These are phyloP conservation scores for Ampelomyces quisqualis DNA, from an alignment of 2,329 filamentous ascomycete species.

Conservation along the genomic window DNA sequence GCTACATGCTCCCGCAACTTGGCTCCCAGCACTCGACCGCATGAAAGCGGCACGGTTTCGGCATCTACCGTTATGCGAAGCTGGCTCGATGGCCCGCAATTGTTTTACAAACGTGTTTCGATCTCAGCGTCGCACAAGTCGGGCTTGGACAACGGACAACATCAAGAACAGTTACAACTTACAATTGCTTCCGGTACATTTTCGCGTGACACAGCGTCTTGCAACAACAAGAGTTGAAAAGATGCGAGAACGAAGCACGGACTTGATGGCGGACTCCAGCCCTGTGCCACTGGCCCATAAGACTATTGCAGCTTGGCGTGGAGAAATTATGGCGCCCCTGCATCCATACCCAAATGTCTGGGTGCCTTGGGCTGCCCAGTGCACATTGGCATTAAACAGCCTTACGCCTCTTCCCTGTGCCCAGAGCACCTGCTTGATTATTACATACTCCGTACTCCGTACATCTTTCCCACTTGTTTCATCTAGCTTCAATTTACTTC, in stretches of 20 bases:
- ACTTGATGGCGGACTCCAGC: slow-evolving; percentile 18
- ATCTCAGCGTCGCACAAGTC: slow-evolving; percentile 3
- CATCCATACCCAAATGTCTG: slow-evolving; percentile 20
- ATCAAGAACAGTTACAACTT: no score
- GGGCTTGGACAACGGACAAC: slow-evolving; percentile 12
- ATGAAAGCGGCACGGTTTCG: slow-evolving; percentile 25
- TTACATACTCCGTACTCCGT: slow-evolving; percentile 19
- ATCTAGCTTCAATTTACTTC: slow-evolving; percentile 11
- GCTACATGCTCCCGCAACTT: no score
- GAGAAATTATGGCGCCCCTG: slow-evolving; percentile 21
- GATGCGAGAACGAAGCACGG: slow-evolving; percentile 10
- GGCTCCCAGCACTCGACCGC: slow-evolving; percentile 8
- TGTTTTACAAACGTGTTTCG: slow-evolving; percentile 9
- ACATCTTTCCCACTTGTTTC: no score
- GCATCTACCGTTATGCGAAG: slow-evolving; percentile 10
- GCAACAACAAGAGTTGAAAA: slow-evolving; percentile 9
- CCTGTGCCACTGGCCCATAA: slow-evolving; percentile 20
- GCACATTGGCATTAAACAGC: slow-evolving; percentile 23
- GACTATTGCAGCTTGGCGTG: slow-evolving; percentile 16
- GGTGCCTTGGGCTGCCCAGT: slow-evolving; percentile 16
- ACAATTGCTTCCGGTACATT: slow-evolving; percentile 11
- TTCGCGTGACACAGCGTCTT: slow-evolving; percentile 11
- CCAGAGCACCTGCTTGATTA: slow-evolving; percentile 17
- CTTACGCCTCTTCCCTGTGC: slow-evolving; percentile 15
- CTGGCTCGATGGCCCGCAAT: slow-evolving; percentile 4